Evolutionary conservation across 2,329 filamentous ascomycete genomes (phyloP), one percentile per base, ranked within the genome.

Genomic region (Fusarium phyllophilum): DNA sequence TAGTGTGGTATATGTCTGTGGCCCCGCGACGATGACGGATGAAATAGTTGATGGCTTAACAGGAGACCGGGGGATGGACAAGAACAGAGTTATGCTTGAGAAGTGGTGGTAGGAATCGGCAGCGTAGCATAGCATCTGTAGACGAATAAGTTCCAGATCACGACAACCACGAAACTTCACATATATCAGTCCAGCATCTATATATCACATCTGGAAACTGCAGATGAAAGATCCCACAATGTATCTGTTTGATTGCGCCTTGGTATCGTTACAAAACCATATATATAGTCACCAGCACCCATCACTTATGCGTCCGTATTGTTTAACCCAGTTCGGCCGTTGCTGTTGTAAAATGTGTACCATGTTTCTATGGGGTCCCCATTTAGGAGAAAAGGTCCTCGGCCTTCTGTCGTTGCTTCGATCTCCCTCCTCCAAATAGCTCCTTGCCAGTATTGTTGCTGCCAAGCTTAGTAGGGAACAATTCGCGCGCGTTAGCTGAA

Each of bases 351-450:
- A 44, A 55, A 45, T 57, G 44, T 59, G 52, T 58, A 44, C 46
- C 34, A 41, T 45, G 34, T 42, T 42, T 26, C 8, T 29, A 20
- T 24, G 60, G 93, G 68, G 87, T 85, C 33, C 33, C 14, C 8
- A 20, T n/a, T 49, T 66, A 94, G 70, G 87, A 86, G 79, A 94
- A 95, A 72, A 93, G 84, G 82, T 95, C 93, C 76, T 94, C 91
- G 0, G 93, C 93, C 78, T 86, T 90, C 76, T 92, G 89, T 73
- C 93, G 88, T 70, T 81, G 80, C 92, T 93, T 73, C 73, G 80
- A 59, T 55, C 78, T 74, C 31, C 74, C 33, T 90, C 78, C 65
- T 84, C 90, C 67, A 77, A 94, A 93, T 22, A 94, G 81, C 79
- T 95, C 93, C 81, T 93, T 94, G 56, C 89, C 90, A 5, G 87